Percentiles rank a stretch among this genome's conserved stretches.
Conservation (phyloP, 2,329 filamentous ascomycete species). For the Colletotrichum lini region DNA sequence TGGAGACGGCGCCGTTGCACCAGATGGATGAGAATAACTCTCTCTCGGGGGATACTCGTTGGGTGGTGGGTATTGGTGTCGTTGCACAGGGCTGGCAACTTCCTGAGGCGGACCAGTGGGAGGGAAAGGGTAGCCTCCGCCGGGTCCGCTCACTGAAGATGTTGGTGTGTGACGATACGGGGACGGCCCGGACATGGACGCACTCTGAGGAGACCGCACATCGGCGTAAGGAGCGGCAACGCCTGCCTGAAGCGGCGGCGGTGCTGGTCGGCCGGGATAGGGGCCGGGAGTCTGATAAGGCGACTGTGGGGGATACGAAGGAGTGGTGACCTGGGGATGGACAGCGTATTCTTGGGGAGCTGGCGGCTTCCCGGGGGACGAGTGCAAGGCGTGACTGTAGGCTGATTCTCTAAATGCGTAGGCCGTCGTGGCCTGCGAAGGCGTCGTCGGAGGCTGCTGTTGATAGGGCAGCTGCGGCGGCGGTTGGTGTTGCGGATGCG, state of each 20-base stretch:
- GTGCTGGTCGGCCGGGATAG: conserved; percentile 61
- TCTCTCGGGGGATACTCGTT: conserved; percentile 61
- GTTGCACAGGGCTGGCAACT: conserved; percentile 65
- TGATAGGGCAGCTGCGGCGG: conserved; percentile 46
- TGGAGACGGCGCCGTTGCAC: conserved; percentile 53
- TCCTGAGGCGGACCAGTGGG: conserved; percentile 58
- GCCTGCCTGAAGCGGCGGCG: conserved; percentile 60
- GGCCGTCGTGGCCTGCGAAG: conserved; percentile 57
- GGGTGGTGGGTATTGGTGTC: conserved; percentile 65
- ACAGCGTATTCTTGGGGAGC: conserved; percentile 60
- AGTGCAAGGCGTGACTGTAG: conserved; percentile 53
- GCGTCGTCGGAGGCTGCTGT: conserved; percentile 45
- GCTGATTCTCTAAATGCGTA: conserved; percentile 66
- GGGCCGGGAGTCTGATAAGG: conserved; percentile 57
- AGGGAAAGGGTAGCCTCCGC: conserved; percentile 67
- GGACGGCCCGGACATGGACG: conserved; percentile 60
- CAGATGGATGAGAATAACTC: conserved; percentile 58
- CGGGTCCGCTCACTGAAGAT: conserved; percentile 58
- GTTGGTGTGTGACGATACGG: conserved; percentile 66
- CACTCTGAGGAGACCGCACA: conserved; percentile 64
- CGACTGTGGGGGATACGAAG: conserved; percentile 55
- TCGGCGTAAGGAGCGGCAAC: conserved; percentile 59
- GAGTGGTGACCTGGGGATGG: conserved; percentile 45
- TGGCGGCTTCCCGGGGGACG: conserved; percentile 63
- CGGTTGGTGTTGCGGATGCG: conserved; percentile 49